A percentile compares a stretch with the other conserved stretches of the same genome.
phyloP scores from a whole-genome alignment of 768 basidiomycete genomes.

The Xanthoconium stramineum region DNA sequence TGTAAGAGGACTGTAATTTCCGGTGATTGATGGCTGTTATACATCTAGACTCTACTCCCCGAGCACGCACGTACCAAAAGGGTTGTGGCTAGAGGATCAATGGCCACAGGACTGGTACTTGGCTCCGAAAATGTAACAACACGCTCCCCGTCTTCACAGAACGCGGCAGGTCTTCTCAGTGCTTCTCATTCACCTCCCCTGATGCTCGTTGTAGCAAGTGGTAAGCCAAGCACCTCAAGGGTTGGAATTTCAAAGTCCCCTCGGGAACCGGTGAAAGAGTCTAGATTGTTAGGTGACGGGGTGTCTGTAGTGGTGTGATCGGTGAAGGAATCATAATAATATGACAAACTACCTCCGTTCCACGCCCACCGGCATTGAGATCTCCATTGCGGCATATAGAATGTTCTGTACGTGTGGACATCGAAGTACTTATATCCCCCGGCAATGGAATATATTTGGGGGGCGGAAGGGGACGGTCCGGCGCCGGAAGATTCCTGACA shows the following conservation, averaged over 20 bases:
- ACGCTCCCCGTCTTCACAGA: constrained; percentile 16
- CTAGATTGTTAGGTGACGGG: constrained; percentile 16
- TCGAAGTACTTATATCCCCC: constrained; percentile 3
- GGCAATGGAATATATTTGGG: constrained; percentile 2
- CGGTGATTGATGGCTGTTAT: constrained; percentile 12
- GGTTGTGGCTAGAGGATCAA: constrained; percentile 23
- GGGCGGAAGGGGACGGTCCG: constrained; percentile 5
- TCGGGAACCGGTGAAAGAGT: constrained; percentile 16
- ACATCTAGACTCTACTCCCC: constrained; percentile 5
- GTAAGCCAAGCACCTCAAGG: constrained; percentile 15
- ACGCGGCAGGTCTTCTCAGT: constrained; percentile 12
- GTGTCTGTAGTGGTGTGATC: constrained; percentile 10
- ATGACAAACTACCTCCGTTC: constrained; percentile 17
- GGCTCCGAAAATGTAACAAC: constrained; percentile 16
- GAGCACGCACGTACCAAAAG: constrained; percentile 18
- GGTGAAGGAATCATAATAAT: constrained; percentile 14
- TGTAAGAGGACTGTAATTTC: constrained; percentile 20
- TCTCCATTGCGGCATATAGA: constrained; percentile 9
- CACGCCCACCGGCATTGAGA: constrained; percentile 11
- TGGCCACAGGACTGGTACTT: constrained; percentile 7
- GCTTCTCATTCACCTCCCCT: constrained; percentile 29
- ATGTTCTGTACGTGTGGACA: constrained; percentile 18
- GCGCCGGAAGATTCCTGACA: constrained; percentile 9
- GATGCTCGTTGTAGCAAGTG: constrained; percentile 27
- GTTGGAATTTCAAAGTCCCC: constrained; percentile 25